Base-by-base conservation (phyloP, 1,284 basidiomycete species). In the Rhodotorula mucilaginosa region DNA sequence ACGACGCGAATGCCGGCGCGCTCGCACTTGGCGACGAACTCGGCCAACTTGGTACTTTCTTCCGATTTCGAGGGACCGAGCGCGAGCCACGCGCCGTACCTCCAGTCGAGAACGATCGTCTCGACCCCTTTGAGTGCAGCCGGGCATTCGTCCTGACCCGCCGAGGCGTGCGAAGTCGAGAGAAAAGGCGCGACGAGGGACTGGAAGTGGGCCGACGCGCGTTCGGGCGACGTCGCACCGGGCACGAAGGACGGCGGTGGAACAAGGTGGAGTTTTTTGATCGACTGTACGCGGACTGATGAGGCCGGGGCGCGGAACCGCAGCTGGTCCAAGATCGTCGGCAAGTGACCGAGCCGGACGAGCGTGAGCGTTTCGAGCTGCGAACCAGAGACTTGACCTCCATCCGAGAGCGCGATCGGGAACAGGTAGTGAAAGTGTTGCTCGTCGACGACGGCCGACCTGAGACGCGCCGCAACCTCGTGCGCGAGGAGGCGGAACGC, bases 371-470 rank as follows among this genome's bases (percentile, higher is more conserved):
- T 18, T 18, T 44, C 7, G 16, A 68, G 66, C 5, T 23, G 23
- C n/a, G n/a, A 10, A 12, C 44, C 54, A 3, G 64, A 48, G 21
- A n/a, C 19, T 18, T n/a, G 18, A 39, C 58, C 21, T 3, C 29
- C 60, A 3, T n/a, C 47, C 5, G 19, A 21, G n/a, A n/a, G 23
- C 23, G 61, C 48, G 51, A 70, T 65, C 2, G 70, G 70, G 58
- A 66, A 72, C 51, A 68, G 57, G 47, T 66, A 62, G n/a, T 46
- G n/a, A 23, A 72, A 66, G 51, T 72, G 67, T 52, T n/a, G 51
- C 23, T 59, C 64, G 67, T 72, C 70, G 21, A 58, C 62, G 16
- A 49, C 46, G 56, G 65, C 64, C 19, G 31, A 23, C 2, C 16
- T 1, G 1, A 72, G 51, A 1, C 44, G 64, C 8, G 59, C 29